Evolutionary conservation across 176 grass and related monocot genomes (phyloP).

Genomic region (Oryza punctata): DNA sequence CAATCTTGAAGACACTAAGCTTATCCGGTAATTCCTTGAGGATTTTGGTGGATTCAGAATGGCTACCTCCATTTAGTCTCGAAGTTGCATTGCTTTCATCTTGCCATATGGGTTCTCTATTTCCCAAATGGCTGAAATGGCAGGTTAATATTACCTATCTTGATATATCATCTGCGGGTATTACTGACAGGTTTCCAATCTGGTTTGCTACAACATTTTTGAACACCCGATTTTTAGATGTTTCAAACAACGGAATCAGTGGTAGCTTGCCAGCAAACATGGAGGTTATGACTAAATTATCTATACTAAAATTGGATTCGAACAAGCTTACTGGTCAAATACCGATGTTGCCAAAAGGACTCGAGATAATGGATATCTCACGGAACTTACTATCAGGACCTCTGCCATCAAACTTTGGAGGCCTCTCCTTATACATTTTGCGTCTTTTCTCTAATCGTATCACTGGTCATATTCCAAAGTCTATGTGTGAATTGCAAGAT

Average conservation of each 20-base stretch:
- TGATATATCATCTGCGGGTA: slow-evolving; percentile 10
- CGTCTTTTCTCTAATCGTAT: too few species aligned
- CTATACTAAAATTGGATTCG: background rate
- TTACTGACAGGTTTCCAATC: slow-evolving; percentile 10
- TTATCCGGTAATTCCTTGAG: background rate
- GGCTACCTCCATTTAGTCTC: slow-evolving; percentile 15
- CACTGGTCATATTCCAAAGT: too few species aligned
- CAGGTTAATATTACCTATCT: background rate
- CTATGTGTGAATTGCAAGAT: accelerated
- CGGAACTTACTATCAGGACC: too few species aligned
- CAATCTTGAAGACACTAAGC: background rate
- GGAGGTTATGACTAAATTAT: background rate
- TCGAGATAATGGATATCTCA: too few species aligned
- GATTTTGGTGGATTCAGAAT: background rate
- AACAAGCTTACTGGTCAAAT: too few species aligned
- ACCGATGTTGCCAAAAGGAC: too few species aligned
- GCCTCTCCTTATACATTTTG: too few species aligned
- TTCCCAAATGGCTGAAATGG: slow-evolving; percentile 44
- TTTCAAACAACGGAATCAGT: slow-evolving; percentile 7
- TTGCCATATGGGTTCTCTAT: slow-evolving; percentile 33
- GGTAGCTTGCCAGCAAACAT: background rate
- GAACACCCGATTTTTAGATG: background rate
- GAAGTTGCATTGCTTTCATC: background rate
- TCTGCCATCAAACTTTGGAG: too few species aligned
- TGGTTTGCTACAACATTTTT: slow-evolving; percentile 30